Base-by-base conservation (phyloP, 140 eudicot species). In the Bidens hawaiensis region DNA sequence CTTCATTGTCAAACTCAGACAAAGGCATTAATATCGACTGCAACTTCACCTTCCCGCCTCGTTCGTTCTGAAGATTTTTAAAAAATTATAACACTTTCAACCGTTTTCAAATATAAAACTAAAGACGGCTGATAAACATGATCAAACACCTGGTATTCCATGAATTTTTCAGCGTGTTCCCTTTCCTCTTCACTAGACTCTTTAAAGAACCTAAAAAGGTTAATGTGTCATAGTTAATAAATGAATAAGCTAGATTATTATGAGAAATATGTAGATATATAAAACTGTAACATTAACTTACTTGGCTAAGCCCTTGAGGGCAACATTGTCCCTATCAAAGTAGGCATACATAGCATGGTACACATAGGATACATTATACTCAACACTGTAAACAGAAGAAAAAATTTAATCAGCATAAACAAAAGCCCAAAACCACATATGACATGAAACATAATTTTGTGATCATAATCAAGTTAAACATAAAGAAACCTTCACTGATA, bases 301-400 rank as follows among this genome's bases (percentile, higher is more conserved):
- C 97, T 89, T 89, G 31, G 97, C 95, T 68, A 85, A 82, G 49
- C 97, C 97, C 76, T 74, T 89, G 70, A 82, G 91, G 56, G 95
- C 97, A 78, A 89, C 89, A 33, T 89, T 89, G 72, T 89, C 97
- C 56, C 95, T 79, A 60, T 89, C 95, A 26, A 89, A 89, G 76
- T 85, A 89, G 54, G 97, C 97, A 74, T 51, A 89, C 91, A 89
- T 67, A 45, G 95, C 97, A 74, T 89, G 97, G 74, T 89, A 89
- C 30, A 85, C 95, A 62, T 89, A 89, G 2, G 97, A 89, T 36
- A 89, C 97, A 70, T 80, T 85, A 85, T 89, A 89, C 76, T 89
- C 97, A 60, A 89, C 93, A 67, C 95, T 89, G 84, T 18, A 67
- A 52, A 36, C 43, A 49, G 56, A 49, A 2, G 22, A 62, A 48